Percentiles rank a stretch among this genome's conserved stretches.
Evolutionary conservation across 495 filamentous ascomycete species (phyloP).

Genomic region (Saxophila tyrrhenica): DNA sequence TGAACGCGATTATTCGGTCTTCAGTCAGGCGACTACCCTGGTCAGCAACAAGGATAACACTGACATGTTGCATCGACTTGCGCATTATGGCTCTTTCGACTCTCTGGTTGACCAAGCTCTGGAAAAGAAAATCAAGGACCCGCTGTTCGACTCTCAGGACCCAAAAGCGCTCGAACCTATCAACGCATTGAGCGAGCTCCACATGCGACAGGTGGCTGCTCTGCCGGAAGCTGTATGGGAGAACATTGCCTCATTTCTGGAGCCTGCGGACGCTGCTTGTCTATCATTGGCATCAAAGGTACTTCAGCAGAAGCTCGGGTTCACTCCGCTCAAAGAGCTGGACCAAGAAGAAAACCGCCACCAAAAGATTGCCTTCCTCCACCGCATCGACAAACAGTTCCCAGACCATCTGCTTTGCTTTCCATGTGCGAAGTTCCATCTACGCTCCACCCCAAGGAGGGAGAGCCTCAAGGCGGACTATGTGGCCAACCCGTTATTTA

Average conservation of each 20-base stretch:
- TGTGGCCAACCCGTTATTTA: slow-evolving; percentile 41
- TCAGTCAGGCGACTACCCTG: slow-evolving; percentile 12
- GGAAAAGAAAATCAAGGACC: slow-evolving; percentile 10
- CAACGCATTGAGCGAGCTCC: background rate
- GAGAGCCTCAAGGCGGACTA: slow-evolving; percentile 40
- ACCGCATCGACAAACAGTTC: slow-evolving; percentile 33
- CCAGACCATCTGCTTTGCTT: slow-evolving; percentile 47
- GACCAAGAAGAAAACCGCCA: slow-evolving; percentile 30
- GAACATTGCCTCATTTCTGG: slow-evolving; percentile 31
- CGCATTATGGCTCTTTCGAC: slow-evolving; percentile 19
- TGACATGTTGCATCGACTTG: slow-evolving; percentile 18
- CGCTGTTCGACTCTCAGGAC: slow-evolving; percentile 8
- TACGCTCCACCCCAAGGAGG: slow-evolving; percentile 36
- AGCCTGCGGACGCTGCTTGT: slow-evolving; percentile 35
- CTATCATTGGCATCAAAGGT: slow-evolving; percentile 39
- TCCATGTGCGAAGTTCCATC: slow-evolving; percentile 43
- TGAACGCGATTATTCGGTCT: slow-evolving; percentile 10
- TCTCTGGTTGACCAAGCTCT: slow-evolving; percentile 11
- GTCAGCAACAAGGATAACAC: slow-evolving; percentile 13
- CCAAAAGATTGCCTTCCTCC: slow-evolving; percentile 38
- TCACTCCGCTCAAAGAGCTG: slow-evolving; percentile 27
- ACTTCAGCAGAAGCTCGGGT: slow-evolving; percentile 34
- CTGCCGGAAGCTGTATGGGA: slow-evolving; percentile 37
- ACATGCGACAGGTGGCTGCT: slow-evolving; percentile 34
- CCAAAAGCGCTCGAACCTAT: background rate